Base-by-base conservation (phyloP, 2,329 filamentous ascomycete genomes). In the Cercospora nicotianae region DNA sequence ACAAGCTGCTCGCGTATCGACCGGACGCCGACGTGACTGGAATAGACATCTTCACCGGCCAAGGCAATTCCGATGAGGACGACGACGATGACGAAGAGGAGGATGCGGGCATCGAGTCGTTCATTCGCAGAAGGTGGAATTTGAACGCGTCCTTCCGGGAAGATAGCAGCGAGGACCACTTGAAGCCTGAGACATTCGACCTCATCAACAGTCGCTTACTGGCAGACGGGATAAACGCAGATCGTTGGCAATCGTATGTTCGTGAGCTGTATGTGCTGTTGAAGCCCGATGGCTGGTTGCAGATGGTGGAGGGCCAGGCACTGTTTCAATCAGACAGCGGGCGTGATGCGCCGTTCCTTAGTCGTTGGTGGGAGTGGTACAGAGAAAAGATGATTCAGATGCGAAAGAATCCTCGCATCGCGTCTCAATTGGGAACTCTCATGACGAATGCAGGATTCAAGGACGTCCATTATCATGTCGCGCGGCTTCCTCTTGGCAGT, bases 261-360 rank as follows among this genome's bases (percentile, higher is more conserved):
- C 83, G 84, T 72, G 94, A 97, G 73, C 91, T 96, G 68, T 86
- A 87, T 72, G 85, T 87, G 23, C 85, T 93, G 9, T 81, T 94
- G 70, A 90, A 87, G 61, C 90, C 89, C 5, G 90, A 89, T 2
- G 93, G 94, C 1, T 97, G 93, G 92, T 86, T 91, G 67, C 93
- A 97, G 76, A 89, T 96, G 85, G 87, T 92, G n/a, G 94, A 97
- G 76, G 87, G 94, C 74, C 93, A 96, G 75, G 90, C 90, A 78
- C 92, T 93, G 71, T 89, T 92, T 28, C 94, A 96, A 78, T 96
- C 92, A 0, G 93, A 93, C 5, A 88, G 87, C 36, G 69, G 74
- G 3, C 58, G 57, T 28, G 70, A 72, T 13, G 71, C 69, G 3
- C 67, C 73, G 2, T 72, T 64, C 55, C 58, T 75, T 23, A 45